Evolutionary conservation across 768 basidiomycete genomes (phyloP), one percentile per base, ranked within the genome.

Genomic region (Lactarius sanguifluus): DNA sequence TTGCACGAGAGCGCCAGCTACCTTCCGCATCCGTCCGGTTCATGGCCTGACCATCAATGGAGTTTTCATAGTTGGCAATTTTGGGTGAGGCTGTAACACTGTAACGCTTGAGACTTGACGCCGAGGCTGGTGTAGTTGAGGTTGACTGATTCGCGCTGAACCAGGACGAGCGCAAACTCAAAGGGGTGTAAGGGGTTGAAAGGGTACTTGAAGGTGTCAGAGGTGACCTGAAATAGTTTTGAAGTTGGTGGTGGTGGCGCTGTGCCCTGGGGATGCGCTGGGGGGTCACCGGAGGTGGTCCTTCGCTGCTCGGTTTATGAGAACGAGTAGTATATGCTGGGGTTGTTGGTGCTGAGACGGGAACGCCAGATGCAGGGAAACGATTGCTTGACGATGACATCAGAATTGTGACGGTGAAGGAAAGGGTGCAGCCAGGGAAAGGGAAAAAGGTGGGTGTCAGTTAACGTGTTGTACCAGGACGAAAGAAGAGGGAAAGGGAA

Each of bases 1-100:
- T 85, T 59, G 89, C 87, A 59, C 89, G 80, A 36, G 83, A 86
- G 64, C 90, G 82, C 90, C 90, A 92, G 73, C 84, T 90, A 40
- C 83, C 81, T 5, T 87, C 83, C 45, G 86, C 82, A 73, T 88
- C 85, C 18, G 85, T 83, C 28, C 86, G 78, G 71, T 81, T 82
- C 69, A 76, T 77, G 69, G 81, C 79, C 59, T 65, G 59, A 18
- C 56, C 57, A 40, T 59, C 67, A 41, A 69, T 62, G 5, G 68
- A 52, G 70, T 81, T 81, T 55, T 74, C 70, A 60, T 69, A 74
- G 62, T 52, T 57, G 18, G 43, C 75, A 45, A 80, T 79, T 71
- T 83, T 83, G 15, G 81, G 83, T 20, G 83, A 85, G 38, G 74
- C 71, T 25, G 78, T 72, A 55, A 79, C 76, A 45, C 79, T 73